Conservation (phyloP, 371 early-diverging fungal genomes). For the Synchytrium microbalum region DNA sequence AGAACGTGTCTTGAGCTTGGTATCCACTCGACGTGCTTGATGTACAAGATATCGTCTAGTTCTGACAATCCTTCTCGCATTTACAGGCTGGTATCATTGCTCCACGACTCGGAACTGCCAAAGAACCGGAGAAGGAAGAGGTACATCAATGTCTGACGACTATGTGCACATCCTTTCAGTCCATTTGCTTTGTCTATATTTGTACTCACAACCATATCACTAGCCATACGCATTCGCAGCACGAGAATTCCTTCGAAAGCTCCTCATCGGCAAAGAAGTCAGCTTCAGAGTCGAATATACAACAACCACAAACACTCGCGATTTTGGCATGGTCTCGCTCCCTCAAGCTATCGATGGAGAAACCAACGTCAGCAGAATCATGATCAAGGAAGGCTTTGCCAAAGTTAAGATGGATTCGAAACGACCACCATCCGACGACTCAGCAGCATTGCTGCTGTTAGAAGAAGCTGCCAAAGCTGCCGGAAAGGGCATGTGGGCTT, state of each 20-base stretch:
- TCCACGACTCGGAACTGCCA: conserved; percentile 67
- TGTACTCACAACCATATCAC: not conserved
- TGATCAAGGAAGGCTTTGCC: conserved; percentile 79
- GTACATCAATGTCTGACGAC: too few species aligned
- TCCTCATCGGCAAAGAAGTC: conserved; percentile 85
- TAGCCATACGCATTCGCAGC: conserved; percentile 80
- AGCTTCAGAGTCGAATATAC: conserved; percentile 72
- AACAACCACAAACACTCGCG: conserved; percentile 35
- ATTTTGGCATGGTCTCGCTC: conserved; percentile 38
- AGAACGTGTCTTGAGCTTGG: conserved; percentile 64
- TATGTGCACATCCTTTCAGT: not conserved
- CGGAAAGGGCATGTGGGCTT: conserved; percentile 71
- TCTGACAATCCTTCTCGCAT: not conserved
- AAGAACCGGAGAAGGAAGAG: conserved; percentile 73
- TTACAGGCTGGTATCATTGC: conserved; percentile 47
- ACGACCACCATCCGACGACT: conserved; percentile 26
- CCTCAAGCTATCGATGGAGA: conserved; percentile 48
- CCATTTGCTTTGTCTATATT: not conserved
- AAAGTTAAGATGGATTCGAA: conserved; percentile 50
- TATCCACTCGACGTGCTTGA: conserved; percentile 23
- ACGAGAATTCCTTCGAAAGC: conserved; percentile 79
- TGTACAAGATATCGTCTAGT: too few species aligned
- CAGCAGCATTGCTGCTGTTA: conserved; percentile 51
- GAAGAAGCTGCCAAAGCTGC: conserved; percentile 67
- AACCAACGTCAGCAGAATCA: conserved; percentile 58